Evolutionary conservation across 2,329 filamentous ascomycete genomes (phyloP).

Genomic region (Graphilbum ipis-grandicollis): DNA sequence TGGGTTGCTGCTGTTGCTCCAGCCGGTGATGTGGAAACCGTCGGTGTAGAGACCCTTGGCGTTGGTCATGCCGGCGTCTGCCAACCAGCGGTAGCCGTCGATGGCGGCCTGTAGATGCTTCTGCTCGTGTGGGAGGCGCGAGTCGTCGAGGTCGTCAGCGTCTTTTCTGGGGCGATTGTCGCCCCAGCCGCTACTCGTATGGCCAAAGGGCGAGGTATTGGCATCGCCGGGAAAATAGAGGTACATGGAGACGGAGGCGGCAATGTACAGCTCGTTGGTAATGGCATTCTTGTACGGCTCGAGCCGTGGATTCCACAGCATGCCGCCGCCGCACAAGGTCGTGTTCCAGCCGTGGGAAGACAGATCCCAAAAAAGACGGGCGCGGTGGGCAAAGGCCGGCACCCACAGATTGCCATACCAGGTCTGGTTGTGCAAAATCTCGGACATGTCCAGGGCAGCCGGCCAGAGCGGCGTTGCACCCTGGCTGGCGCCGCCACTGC

Average conservation of each 20-base stretch:
- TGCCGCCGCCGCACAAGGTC: slow-evolving; percentile 65
- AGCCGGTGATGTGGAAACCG: slow-evolving; percentile 70
- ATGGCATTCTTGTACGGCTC: slow-evolving; percentile 89
- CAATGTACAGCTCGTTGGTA: slow-evolving; percentile 79
- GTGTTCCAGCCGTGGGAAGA: slow-evolving; percentile 69
- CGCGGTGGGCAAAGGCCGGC: slow-evolving; percentile 63
- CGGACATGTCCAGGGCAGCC: slow-evolving; percentile 7
- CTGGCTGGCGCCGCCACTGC: too few species aligned
- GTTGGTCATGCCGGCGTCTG: slow-evolving; percentile 66
- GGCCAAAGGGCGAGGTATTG: slow-evolving; percentile 50
- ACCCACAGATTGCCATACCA: slow-evolving; percentile 71
- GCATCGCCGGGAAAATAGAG: slow-evolving; percentile 69
- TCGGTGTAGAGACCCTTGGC: slow-evolving; percentile 59
- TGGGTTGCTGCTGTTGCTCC: slow-evolving; percentile 37
- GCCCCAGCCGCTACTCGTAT: too few species aligned
- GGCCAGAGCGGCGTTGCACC: too few species aligned
- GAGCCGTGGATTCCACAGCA: slow-evolving; percentile 60
- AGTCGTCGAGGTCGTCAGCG: slow-evolving; percentile 1
- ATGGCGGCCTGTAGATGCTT: slow-evolving; percentile 57
- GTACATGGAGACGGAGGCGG: slow-evolving; percentile 79
- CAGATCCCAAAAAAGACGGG: slow-evolving; percentile 72
- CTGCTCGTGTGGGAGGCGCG: slow-evolving; percentile 27
- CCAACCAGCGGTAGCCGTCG: slow-evolving; percentile 68
- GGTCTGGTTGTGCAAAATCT: slow-evolving; percentile 21
- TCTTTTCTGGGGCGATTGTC: too few species aligned